phyloP scores from a whole-genome alignment of 768 basidiomycete species.

The Calvatia gigantea region DNA sequence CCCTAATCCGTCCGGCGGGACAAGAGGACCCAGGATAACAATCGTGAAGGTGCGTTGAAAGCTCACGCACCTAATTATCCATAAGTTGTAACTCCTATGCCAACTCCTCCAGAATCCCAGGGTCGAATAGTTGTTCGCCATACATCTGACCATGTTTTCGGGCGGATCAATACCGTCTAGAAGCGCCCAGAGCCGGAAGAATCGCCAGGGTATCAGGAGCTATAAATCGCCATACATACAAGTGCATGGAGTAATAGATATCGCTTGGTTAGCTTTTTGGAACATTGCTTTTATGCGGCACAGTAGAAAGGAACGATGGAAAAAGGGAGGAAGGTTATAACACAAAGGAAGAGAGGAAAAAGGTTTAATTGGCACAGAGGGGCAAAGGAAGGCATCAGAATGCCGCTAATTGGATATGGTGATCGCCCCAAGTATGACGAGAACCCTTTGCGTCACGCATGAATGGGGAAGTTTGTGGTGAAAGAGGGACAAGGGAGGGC shows the following conservation, averaged over 20 bases:
- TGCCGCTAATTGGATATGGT: not conserved
- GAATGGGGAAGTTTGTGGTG: not conserved
- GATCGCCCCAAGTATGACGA: not conserved
- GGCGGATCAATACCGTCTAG: conserved; percentile 88
- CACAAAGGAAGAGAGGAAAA: not conserved
- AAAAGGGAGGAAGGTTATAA: not conserved
- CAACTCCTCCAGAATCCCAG: conserved; percentile 94
- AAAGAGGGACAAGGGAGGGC: not conserved
- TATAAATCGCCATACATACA: conserved; percentile 26
- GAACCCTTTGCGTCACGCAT: not conserved
- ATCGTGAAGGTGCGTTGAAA: not conserved
- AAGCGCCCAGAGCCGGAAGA: conserved; percentile 94
- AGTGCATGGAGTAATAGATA: not conserved
- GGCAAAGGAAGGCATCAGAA: not conserved
- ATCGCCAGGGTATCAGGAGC: conserved; percentile 94
- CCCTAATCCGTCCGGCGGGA: not conserved
- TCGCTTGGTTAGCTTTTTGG: not conserved
- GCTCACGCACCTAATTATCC: conserved; percentile 73
- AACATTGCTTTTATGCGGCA: not conserved
- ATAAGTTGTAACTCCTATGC: conserved; percentile 96
- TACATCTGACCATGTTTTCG: conserved; percentile 98
- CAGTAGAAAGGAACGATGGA: not conserved
- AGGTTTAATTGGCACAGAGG: not conserved
- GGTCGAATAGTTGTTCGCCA: conserved; percentile 95
- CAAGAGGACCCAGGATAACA: not conserved